Evolutionary conservation across 495 filamentous ascomycete genomes (phyloP).

Genomic region (Penicilliopsis zonata): DNA sequence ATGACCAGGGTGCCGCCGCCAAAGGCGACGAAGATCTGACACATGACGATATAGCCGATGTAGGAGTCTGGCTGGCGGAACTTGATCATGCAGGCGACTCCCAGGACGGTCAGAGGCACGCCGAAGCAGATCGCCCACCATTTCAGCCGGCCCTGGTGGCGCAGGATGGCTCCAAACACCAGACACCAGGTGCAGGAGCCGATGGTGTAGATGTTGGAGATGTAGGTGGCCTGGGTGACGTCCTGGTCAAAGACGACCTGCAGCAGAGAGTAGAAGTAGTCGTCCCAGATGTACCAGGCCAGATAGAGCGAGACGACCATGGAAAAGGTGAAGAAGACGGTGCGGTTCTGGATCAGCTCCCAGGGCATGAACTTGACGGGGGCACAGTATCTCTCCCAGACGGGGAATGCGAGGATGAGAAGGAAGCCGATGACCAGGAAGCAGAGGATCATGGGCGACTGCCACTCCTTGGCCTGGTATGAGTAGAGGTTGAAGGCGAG

Average conservation of each 20-base stretch:
- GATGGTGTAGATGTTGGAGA: constrained; percentile 56
- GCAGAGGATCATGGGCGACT: constrained; percentile 39
- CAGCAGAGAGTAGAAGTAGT: constrained; percentile 54
- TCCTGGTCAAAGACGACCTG: constrained; percentile 57
- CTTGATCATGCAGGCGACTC: constrained; percentile 54
- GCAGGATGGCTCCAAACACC: constrained; percentile 42
- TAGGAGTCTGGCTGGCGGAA: constrained; percentile 48
- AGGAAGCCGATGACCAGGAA: constrained; percentile 45
- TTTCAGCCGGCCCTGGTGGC: constrained; percentile 44
- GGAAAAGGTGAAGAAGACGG: constrained; percentile 50
- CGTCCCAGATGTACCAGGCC: constrained; percentile 56
- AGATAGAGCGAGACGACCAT: constrained; percentile 44
- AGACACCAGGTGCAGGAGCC: constrained; percentile 53
- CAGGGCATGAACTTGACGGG: constrained; percentile 47
- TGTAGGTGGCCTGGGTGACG: constrained; percentile 46
- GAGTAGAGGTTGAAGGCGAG: constrained; percentile 46
- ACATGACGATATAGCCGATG: constrained; percentile 63
- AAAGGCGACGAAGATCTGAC: constrained; percentile 69
- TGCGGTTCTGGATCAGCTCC: constrained; percentile 48
- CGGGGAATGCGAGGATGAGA: constrained; percentile 42
- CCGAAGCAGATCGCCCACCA: constrained; percentile 46
- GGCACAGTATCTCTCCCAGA: constrained; percentile 47
- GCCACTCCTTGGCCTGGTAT: constrained; percentile 32
- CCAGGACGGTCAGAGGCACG: constrained; percentile 48
- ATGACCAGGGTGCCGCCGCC: constrained; percentile 54